Base-by-base conservation (phyloP, 257 asterid species). In the Solanum chilense region DNA sequence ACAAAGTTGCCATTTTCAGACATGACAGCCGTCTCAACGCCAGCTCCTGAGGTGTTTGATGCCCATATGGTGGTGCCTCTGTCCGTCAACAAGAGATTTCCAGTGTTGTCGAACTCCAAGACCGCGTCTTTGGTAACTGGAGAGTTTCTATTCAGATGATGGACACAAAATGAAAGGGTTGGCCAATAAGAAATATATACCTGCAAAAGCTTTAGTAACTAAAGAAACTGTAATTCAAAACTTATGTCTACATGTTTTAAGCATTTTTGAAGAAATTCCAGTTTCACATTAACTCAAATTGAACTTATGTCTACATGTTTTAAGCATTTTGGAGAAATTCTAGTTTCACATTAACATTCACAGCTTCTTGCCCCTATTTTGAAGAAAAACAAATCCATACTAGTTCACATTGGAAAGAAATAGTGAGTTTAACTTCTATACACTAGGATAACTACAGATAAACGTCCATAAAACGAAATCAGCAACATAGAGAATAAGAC, bases 121-220 rank as follows among this genome's bases (percentile, higher is more conserved):
- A 60, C 58, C 62, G 99, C 98, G 21, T 88, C 95, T 92, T 91
- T 90, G 93, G 90, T 92, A 90, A 94, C 95, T 42, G 98, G 95
- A 88, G 97, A 93, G 87, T 94, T 93, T 93, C 99, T 96, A 91
- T 94, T 92, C 88, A 91, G 92, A 95, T 89, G 91, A 93, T 94
- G 90, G 88, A 95, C 92, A 92, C 86, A 93, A 95, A 93, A 92
- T 89, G 91, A 92, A 91, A 80, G 90, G 84, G 91, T 92, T 87
- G 92, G 93, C 91, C 91, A 89, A 85, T 76, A 89, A 86, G 77
- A 75, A 83, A 90, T 42, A 87, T 66, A 85, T n/a, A 88, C 94
- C 94, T 90, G 92, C 95, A 92, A 85, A 91, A 90, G 52, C 90
- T 91, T 87, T 74, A 86, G 90, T 90, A 88, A 91, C 89, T 85